Base-by-base conservation (phyloP, 2,329 filamentous ascomycete species). In the Sporothrix inflata region DNA sequence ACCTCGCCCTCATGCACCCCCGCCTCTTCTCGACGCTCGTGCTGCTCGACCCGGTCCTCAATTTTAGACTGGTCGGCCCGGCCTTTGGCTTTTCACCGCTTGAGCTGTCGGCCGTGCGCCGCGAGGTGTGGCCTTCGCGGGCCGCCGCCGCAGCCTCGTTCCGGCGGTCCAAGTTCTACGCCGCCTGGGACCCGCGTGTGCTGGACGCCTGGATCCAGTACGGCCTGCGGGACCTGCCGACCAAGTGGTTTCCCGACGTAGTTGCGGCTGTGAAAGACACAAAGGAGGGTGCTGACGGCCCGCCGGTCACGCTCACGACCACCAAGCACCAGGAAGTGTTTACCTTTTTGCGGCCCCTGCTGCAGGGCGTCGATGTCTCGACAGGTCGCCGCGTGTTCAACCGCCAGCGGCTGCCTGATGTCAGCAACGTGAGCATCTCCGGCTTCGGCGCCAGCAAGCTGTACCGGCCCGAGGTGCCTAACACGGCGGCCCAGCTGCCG, bases 321-420 rank as follows among this genome's bases (percentile, higher is more conserved):
- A 91, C 93, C 0, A 94, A 94, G 77, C 92, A 97, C 80, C 93
- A 97, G 79, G 94, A 97, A 83, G 92, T 96, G 71, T 91, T 93
- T 78, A 94, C 90, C 1, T 96, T 91, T 79, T 82, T 92, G 75
- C 87, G 92, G 0, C 88, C 90, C 0, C 87, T 87, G 73, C 88
- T 81, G 79, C 81, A 82, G 8, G 83, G 83, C 74, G 79, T 82
- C 66, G 81, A 83, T 73, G 69, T 77, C 0, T 75, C 80, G 4
- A 77, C 74, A 14, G 83, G 75, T 4, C 73, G 82, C 24, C 79
- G 79, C 14, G 73, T 86, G 40, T 73, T 87, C 8, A 79, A 84
- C 71, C 80, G 79, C 0, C 77, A 81, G 61, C 78, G 79, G 47
- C 75, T 85, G 3, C 84, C 82, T 1, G 87, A 90, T 75, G 79